Evolutionary conservation across 805 yeast species (phyloP).

Genomic region (Suhomyces pyralidae): DNA sequence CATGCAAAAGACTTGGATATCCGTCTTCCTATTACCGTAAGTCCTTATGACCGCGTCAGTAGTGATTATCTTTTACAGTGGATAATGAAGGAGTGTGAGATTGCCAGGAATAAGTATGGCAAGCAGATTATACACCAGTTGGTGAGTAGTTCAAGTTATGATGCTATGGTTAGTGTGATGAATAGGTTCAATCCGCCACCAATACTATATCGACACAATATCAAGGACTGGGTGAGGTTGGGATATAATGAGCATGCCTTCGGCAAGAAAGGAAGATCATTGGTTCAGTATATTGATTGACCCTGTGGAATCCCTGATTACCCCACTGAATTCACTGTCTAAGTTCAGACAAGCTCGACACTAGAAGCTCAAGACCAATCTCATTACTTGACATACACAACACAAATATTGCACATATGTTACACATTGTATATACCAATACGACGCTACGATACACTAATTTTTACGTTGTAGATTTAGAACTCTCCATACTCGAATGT

Average conservation of each 20-base stretch:
- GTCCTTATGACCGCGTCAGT: conserved; percentile 50
- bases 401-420: no score
- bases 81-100: conserved; percentile 51
- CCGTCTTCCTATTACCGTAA: conserved; percentile 50
- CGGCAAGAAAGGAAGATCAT: conserved; percentile 17
- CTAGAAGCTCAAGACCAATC: no score
- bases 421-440: no score
- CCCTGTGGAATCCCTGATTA: no score
- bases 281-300: conserved; percentile 25
- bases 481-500: no score
- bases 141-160: conserved; percentile 15
- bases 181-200: conserved; percentile 25
- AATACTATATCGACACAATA: conserved; percentile 25
- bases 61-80: conserved; percentile 50
- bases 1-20: conserved; percentile 51
- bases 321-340: no score
- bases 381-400: no score
- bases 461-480: no score
- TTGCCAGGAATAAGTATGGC: conserved; percentile 40
- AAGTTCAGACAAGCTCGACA: no score
- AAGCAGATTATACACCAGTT: conserved; percentile 21
- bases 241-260: conserved; percentile 38
- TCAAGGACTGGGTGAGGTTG: conserved; percentile 36
- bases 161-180: conserved; percentile 20
- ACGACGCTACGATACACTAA: no score